phyloP scores from a whole-genome alignment of 1,139 yeast genomes.

The Magnusiomyces clavatus region DNA sequence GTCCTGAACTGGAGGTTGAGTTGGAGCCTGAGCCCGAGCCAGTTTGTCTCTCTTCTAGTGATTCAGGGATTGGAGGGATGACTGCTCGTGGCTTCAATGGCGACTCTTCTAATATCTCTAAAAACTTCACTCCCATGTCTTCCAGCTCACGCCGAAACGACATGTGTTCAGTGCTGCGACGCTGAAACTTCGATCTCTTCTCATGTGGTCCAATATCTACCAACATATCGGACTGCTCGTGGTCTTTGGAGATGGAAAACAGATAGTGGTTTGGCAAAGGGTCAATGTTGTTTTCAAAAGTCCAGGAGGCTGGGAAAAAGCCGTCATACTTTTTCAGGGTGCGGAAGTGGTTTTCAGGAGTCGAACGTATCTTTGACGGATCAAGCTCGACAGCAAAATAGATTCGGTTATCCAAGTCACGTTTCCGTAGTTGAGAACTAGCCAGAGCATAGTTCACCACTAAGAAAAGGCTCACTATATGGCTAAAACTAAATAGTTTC shows the following conservation, averaged over 20 bases:
- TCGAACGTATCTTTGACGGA: constrained; percentile 11
- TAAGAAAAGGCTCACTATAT: too few relatives aligned
- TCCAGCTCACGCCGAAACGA: neutral
- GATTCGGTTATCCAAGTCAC: constrained; percentile 13
- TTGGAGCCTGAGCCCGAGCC: too few relatives aligned
- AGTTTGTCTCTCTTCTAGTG: too few relatives aligned
- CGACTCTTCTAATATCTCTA: neutral
- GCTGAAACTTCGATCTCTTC: constrained; percentile 1
- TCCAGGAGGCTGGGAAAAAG: constrained; percentile 17
- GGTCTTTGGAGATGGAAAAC: constrained; percentile 25
- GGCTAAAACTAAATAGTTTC: too few relatives aligned
- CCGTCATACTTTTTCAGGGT: neutral
- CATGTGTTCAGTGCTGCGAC: constrained; percentile 11
- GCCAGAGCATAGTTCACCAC: too few relatives aligned
- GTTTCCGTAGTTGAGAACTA: neutral
- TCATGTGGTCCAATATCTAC: constrained; percentile 3
- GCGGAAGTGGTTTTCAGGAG: constrained; percentile 9
- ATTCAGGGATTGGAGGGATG: neutral
- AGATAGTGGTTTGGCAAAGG: constrained; percentile 29
- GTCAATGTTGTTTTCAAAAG: constrained; percentile 29
- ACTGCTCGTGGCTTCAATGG: neutral
- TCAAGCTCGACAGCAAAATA: constrained; percentile 29
- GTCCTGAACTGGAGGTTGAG: constrained; percentile 17
- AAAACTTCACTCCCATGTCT: neutral
- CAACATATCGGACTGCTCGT: constrained; percentile 3